Evolutionary conservation across 495 filamentous ascomycete species (phyloP).

Genomic region (Thermochaetoides thermophila): DNA sequence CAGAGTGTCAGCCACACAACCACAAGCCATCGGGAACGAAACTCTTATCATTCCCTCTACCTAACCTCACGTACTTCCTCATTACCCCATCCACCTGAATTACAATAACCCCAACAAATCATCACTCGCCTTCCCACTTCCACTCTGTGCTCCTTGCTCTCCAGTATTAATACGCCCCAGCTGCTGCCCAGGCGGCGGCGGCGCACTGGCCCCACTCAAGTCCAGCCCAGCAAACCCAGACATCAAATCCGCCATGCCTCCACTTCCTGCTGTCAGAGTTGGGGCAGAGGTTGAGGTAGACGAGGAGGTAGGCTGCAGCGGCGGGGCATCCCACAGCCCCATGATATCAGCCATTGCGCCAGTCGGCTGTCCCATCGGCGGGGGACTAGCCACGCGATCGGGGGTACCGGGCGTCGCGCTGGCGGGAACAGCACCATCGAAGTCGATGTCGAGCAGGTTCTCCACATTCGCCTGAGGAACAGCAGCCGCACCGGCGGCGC

Average conservation of each 20-base stretch:
- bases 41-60: background rate
- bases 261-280: background rate
- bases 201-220: slow-evolving; percentile 46
- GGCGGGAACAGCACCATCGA: slow-evolving; percentile 86
- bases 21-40: too few species aligned
- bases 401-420: slow-evolving; percentile 77
- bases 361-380: slow-evolving; percentile 26
- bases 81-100: background rate
- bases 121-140: slow-evolving; percentile 58
- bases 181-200: slow-evolving; percentile 38
- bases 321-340: slow-evolving; percentile 54
- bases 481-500: slow-evolving; percentile 7
- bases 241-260: slow-evolving; percentile 48
- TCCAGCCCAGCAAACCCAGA: slow-evolving; percentile 73
- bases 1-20: too few species aligned
- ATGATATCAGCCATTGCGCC: slow-evolving; percentile 79
- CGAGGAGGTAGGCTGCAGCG: slow-evolving; percentile 17
- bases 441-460: slow-evolving; percentile 95
- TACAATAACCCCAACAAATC: slow-evolving; percentile 87
- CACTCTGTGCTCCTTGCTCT: slow-evolving; percentile 1
- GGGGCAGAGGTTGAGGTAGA: too few species aligned
- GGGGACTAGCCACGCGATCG: slow-evolving; percentile 56
- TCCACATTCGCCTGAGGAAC: slow-evolving; percentile 64
- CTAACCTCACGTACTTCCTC: background rate
- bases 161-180: slow-evolving; percentile 18